Evolutionary conservation across 768 basidiomycete genomes (phyloP).

Genomic region (Collybia nuda): DNA sequence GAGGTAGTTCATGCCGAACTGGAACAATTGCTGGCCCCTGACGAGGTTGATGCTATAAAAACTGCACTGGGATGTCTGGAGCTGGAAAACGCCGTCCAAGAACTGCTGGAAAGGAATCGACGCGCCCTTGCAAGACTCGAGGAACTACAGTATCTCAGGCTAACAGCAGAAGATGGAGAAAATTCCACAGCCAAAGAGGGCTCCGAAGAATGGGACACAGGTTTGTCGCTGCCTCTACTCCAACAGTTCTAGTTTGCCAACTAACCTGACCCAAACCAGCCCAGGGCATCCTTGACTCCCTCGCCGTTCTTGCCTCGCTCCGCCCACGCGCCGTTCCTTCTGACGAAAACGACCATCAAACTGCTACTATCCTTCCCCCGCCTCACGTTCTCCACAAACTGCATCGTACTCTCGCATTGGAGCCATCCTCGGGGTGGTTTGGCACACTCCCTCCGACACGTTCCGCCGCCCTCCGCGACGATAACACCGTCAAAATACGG

Average conservation of each 20-base stretch:
- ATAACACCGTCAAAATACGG: constrained; percentile 67
- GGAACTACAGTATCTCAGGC: constrained; percentile 60
- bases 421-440: constrained; percentile 66
- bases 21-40: constrained; percentile 54
- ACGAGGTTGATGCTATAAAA: constrained; percentile 59
- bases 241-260: constrained; percentile 4
- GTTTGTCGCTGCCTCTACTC: constrained; percentile 39
- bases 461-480: constrained; percentile 66
- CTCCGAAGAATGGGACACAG: constrained; percentile 83
- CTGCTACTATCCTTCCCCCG: constrained; percentile 61
- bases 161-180: constrained; percentile 45
- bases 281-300: constrained; percentile 68
- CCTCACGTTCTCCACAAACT: constrained; percentile 66
- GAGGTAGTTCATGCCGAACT: constrained; percentile 39
- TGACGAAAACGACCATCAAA: constrained; percentile 32
- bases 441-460: constrained; percentile 66
- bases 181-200: constrained; percentile 52
- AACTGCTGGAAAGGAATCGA: constrained; percentile 65
- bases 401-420: constrained; percentile 64
- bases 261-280: constrained; percentile 42
- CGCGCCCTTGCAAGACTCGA: constrained; percentile 63
- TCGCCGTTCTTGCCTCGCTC: constrained; percentile 65
- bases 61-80: constrained; percentile 58
- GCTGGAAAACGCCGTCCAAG: constrained; percentile 67
- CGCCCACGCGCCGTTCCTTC: constrained; percentile 55